Base-by-base conservation (phyloP, 2,329 filamentous ascomycete species). In the Dactylellina sp. region DNA sequence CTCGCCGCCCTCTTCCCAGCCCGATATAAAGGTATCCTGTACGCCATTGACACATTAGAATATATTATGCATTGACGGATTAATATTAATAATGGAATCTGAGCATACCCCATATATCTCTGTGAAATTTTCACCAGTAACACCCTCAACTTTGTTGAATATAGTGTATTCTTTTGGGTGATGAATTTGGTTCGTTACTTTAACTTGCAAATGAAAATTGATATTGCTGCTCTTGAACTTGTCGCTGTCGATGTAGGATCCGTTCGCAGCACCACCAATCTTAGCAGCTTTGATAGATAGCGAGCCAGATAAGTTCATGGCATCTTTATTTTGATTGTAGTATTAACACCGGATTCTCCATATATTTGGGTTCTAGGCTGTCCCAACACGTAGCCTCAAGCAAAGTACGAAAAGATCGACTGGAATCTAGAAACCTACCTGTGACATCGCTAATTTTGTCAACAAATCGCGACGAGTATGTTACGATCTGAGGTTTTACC, bases 391-490 rank as follows among this genome's bases (percentile, higher is more conserved):
- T 57, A 57, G 18, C 9, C 32, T 7, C n/a, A n/a, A n/a, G n/a
- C n/a, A n/a, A n/a, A n/a, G n/a, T n/a, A n/a, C n/a, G n/a, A n/a
- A n/a, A n/a, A n/a, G n/a, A n/a, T n/a, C n/a, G n/a, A n/a, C n/a
- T n/a, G n/a, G n/a, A n/a, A n/a, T n/a, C n/a, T n/a, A n/a, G n/a
- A 5, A 12, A 28, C 39, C 22, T 49, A 61, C 81, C 80, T 70
- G 81, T 80, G 53, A 82, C 80, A 57, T 82, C 81, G 42, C 78
- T 80, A 4, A 81, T 76, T 64, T 81, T 81, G 65, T 80, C 79
- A 18, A 61, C 56, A 35, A 61, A 61, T 22, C 37, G 32, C 5
- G 56, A 61, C 35, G 56, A 14, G 25, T 61, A 61, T 2, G 56
- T 61, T 4, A 61, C 56, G 7, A 61, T 59, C 18, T 59, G 55